Percentiles rank a stretch among this genome's conserved stretches.
Evolutionary conservation across 1,284 basidiomycete species (phyloP).

Genomic region (Ceratobasidium sp.): DNA sequence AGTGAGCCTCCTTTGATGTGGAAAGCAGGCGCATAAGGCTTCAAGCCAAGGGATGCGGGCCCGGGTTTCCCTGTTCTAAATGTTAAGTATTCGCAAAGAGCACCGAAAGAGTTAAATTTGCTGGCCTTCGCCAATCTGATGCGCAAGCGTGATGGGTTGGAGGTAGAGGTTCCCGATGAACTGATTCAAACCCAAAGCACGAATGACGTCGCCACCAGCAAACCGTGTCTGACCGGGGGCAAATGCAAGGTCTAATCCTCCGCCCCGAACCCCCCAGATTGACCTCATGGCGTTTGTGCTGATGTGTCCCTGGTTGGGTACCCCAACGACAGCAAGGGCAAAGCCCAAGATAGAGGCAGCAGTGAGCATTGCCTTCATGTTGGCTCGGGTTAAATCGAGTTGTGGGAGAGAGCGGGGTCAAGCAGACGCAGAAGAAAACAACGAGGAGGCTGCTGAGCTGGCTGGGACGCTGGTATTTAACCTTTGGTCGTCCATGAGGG

Average conservation of each 20-base stretch:
- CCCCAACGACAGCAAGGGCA: conserved; percentile 17
- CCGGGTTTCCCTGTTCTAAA: conserved; percentile 21
- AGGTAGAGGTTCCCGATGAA: conserved; percentile 37
- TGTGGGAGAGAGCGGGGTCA: neutral
- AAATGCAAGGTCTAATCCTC: conserved; percentile 25
- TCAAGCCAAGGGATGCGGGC: conserved; percentile 34
- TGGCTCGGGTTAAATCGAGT: neutral
- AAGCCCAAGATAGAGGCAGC: conserved; percentile 32
- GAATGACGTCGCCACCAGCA: conserved; percentile 22
- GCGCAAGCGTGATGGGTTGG: conserved; percentile 15
- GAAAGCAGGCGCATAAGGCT: conserved; percentile 35
- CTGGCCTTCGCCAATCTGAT: conserved; percentile 32
- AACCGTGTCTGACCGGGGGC: conserved; percentile 24
- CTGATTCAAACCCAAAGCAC: conserved; percentile 32
- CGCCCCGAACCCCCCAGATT: conserved; percentile 23
- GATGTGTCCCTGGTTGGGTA: conserved; percentile 23
- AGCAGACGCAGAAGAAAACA: neutral
- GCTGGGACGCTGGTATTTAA: conserved; percentile 19
- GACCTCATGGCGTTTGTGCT: conserved; percentile 16
- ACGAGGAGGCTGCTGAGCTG: conserved; percentile 4
- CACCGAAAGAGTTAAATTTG: neutral
- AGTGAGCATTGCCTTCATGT: conserved; percentile 17
- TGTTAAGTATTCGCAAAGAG: neutral
- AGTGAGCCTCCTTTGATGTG: conserved; percentile 31
- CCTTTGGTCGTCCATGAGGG: neutral